Percentiles rank a stretch among this genome's conserved stretches.
These are phyloP conservation scores for Macrocystidia cucumis DNA, from an alignment of 1,284 basidiomycete species.

Conservation along the genomic window DNA sequence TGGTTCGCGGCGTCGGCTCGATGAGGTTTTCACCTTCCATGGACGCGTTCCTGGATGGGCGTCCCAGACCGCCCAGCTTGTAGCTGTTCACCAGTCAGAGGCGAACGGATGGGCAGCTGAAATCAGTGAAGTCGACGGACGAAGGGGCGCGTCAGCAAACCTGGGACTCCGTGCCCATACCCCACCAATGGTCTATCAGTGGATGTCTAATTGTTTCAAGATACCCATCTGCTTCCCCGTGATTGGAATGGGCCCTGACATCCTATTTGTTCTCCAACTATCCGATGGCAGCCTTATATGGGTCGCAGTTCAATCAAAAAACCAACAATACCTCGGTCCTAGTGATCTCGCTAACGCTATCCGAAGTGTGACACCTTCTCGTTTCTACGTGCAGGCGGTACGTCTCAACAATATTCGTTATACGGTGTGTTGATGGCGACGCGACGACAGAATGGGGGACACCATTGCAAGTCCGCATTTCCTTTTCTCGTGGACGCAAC, in stretches of 20 bases:
- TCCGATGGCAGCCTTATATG: conserved; percentile 24
- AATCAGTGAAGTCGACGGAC: conserved; percentile 19
- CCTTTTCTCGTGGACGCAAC: too few relatives aligned
- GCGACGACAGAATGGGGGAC: too few relatives aligned
- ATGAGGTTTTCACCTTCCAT: conserved; percentile 26
- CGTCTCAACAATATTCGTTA: too few relatives aligned
- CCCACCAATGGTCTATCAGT: conserved; percentile 18
- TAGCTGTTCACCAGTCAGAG: conserved; percentile 20
- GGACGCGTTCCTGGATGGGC: conserved; percentile 23
- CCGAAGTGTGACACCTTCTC: conserved; percentile 27
- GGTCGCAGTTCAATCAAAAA: conserved; percentile 33
- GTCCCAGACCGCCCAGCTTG: conserved; percentile 23
- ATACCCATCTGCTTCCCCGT: conserved; percentile 30
- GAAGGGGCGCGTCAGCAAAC: conserved; percentile 17
- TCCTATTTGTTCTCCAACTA: conserved; percentile 26
- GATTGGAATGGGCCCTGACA: conserved; percentile 28
- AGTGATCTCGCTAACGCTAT: conserved; percentile 24
- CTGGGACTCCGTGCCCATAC: conserved; percentile 27
- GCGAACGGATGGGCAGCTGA: too few relatives aligned
- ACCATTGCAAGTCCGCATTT: too few relatives aligned
- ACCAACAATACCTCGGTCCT: conserved; percentile 21
- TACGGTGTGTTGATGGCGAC: too few relatives aligned
- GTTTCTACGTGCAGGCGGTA: conserved; percentile 29
- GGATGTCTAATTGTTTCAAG: conserved; percentile 20
- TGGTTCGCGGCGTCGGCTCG: conserved; percentile 17